Evolutionary conservation across 169 alveolate species (phyloP).

Genomic region (Pseudocohnilembus persalinus): DNA sequence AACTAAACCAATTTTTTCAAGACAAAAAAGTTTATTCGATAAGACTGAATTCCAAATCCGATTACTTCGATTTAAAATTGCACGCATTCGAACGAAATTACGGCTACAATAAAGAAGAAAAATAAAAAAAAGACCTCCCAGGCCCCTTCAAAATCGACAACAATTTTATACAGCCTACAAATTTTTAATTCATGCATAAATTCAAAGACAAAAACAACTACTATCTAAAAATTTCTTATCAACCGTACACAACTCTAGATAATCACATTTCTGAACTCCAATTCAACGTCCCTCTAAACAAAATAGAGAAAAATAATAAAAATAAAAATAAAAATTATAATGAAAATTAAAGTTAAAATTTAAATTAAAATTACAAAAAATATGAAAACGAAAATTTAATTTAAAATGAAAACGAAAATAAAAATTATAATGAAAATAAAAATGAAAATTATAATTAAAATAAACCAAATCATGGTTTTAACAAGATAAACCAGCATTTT

Average conservation of each 20-base stretch:
- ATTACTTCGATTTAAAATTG: background rate
- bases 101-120: background rate
- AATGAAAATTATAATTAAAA: no score
- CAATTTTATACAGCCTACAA: background rate
- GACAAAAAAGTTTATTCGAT: background rate
- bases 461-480: no score
- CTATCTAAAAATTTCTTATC: no score
- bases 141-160: background rate
- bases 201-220: background rate
- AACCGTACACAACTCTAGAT: background rate
- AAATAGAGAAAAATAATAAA: no score
- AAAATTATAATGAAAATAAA: no score
- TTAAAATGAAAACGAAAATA: no score
- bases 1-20: no score
- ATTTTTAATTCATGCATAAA: background rate
- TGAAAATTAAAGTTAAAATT: background rate
- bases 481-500: no score
- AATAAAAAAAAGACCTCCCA: background rate
- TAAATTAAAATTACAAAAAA: no score
- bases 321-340: no score
- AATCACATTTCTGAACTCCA: background rate
- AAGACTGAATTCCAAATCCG: background rate
- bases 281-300: background rate
- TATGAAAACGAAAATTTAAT: background rate
- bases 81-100: background rate